Evolutionary conservation across 768 basidiomycete species (phyloP), one percentile per base, ranked within the genome.

Genomic region (Termitomyces eurrhizus): DNA sequence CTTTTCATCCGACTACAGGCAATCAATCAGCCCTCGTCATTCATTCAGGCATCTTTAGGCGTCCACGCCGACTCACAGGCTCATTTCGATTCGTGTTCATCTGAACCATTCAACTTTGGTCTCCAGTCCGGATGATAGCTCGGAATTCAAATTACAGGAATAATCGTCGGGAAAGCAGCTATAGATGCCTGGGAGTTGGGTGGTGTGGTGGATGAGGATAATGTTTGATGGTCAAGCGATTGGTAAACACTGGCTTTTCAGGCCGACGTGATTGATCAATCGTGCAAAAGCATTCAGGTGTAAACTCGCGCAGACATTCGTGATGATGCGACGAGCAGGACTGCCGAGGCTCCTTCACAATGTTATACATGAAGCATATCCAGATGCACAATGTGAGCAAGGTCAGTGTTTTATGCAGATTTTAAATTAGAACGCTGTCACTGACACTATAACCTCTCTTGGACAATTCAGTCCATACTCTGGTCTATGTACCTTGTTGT

Each of bases 1-100:
- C 45, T 64, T 70, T 61, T 68, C 66, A 29, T 70, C 72, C 39
- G 67, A 60, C 72, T 74, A 44, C 50, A 51, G 18, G 41, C 57
- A 55, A 48, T 45, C 35, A 61, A 58, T 49, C 49, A 50, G 57
- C 52, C 52, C 58, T 58, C 60, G 63, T 32, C 53, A 18, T 64
- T 57, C 52, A 60, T 58, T 68, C 57, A 61, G 58, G 56, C 45
- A 58, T 56, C 14, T 48, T 39, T 52, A 57, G 44, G 49, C 52
- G 54, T 59, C 39, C 54, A 56, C 37, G 48, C 52, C 52, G 50
- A 71, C 70, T 71, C 64, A 71, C 69, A 56, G 66, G 64, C 59
- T 66, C 70, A 66, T 67, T 66, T 59, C 66, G 67, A 63, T 66
- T 66, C 56, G 63, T 50, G 45, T 60, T 67, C 37, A 63, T 65